A percentile compares a stretch with the other conserved stretches of the same genome.
Conservation (phyloP, 2,329 filamentous ascomycete species). For the Conoideocrella luteorostrata region DNA sequence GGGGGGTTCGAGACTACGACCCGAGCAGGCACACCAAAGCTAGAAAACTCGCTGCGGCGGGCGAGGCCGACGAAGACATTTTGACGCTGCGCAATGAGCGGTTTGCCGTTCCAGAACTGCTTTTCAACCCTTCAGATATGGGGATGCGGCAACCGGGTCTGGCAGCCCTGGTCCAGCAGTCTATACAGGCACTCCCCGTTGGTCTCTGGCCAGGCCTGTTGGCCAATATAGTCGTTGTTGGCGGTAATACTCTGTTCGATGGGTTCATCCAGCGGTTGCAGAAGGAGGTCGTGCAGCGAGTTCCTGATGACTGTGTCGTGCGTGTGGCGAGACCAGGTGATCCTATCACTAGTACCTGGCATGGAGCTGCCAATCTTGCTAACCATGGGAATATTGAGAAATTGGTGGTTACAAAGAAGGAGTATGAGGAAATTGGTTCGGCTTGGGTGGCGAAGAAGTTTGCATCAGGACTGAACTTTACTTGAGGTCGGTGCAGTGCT, state of each 20-base stretch:
- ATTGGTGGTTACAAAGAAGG: conserved; percentile 72
- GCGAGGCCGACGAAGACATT: conserved; percentile 60
- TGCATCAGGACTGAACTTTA: conserved; percentile 20
- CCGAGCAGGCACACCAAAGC: conserved; percentile 52
- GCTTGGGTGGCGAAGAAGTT: conserved; percentile 71
- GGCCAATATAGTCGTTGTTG: conserved; percentile 82
- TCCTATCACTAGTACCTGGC: conserved; percentile 77
- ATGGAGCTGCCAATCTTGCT: conserved; percentile 74
- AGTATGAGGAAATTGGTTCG: conserved; percentile 84
- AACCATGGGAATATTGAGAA: conserved; percentile 60
- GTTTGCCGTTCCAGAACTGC: conserved; percentile 80
- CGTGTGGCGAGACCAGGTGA: conserved; percentile 64
- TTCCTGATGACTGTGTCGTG: conserved; percentile 72
- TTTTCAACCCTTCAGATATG: conserved; percentile 82
- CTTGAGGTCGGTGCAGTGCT: not conserved
- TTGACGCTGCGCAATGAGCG: conserved; percentile 86
- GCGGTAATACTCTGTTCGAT: conserved; percentile 72
- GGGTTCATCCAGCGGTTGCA: conserved; percentile 79
- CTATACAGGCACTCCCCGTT: conserved; percentile 66
- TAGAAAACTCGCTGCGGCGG: conserved; percentile 37
- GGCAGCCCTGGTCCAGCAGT: conserved; percentile 75
- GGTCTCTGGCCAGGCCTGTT: conserved; percentile 78
- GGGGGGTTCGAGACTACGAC: conserved; percentile 73
- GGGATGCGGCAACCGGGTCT: conserved; percentile 79
- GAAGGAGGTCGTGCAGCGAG: conserved; percentile 62